phyloP scores from a whole-genome alignment of 371 early-diverging fungal genomes.

The Mucor sp. region DNA sequence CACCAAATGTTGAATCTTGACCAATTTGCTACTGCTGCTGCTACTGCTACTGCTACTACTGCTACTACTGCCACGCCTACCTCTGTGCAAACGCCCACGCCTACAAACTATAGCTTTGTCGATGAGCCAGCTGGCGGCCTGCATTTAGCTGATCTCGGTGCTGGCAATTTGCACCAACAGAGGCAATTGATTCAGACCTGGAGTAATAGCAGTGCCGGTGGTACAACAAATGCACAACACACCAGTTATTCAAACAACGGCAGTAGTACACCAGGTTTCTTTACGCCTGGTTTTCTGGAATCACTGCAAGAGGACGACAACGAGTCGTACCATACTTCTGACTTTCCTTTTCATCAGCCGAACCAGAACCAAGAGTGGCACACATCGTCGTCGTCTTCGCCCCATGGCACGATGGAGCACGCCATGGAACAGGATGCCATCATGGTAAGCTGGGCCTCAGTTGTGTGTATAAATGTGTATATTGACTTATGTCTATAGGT shows the following conservation, averaged over 20 bases:
- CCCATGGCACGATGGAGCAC: not conserved
- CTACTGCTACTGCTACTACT: not conserved
- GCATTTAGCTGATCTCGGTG: constrained; percentile 6
- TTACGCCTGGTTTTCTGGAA: constrained; percentile 69
- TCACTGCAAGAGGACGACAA: constrained; percentile 54
- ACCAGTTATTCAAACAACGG: not conserved
- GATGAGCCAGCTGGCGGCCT: not conserved
- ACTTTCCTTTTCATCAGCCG: constrained; percentile 9
- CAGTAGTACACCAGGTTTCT: constrained; percentile 66
- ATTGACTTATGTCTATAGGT: not conserved
- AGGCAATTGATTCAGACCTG: constrained; percentile 1
- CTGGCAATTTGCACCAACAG: not conserved
- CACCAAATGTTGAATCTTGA: constrained; percentile 12
- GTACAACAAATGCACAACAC: not conserved
- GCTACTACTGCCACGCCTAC: not conserved
- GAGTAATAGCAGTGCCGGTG: not conserved
- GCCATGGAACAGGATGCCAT: constrained; percentile 7
- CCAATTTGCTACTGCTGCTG: not conserved
- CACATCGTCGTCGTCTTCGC: not conserved
- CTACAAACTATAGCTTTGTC: not conserved
- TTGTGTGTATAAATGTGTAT: not conserved
- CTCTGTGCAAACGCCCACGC: constrained; percentile 2
- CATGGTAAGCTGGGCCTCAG: constrained; percentile 7
- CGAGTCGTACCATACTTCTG: not conserved
- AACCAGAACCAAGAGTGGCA: not conserved